Base-by-base conservation (phyloP, 257 asterid species). In the Forsythia viridissima region DNA sequence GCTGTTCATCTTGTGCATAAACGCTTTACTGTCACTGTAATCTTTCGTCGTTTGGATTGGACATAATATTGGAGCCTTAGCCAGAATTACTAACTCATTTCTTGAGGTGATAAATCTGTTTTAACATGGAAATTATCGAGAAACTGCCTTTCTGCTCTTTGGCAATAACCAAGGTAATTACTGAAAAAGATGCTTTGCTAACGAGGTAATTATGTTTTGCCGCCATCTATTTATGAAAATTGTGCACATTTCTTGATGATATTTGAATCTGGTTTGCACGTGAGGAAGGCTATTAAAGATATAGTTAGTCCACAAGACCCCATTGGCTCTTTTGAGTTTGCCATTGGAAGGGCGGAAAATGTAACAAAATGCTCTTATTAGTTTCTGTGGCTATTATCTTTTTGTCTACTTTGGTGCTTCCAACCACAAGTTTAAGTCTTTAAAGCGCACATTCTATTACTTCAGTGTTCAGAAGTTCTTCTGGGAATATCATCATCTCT, bases 271-370 rank as follows among this genome's bases (percentile, higher is more conserved):
- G 51, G 51, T 10, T 44, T 44, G 51, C 51, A 9, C 51, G 24
- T 24, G 24, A 24, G 24, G 24, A 24, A 24, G 24, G 24, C n/a
- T n/a, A n/a, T n/a, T n/a, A n/a, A n/a, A n/a, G n/a, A n/a, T n/a
- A n/a, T n/a, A n/a, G n/a, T n/a, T n/a, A 75, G 46, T 80, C 72
- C n/a, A n/a, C 46, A 65, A 51, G 81, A 63, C 75, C 84, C 81
- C 76, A 81, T 66, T 40, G 75, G 34, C 71, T 16, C 21, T 7
- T 24, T 63, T 21, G 69, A 63, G 69, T 16, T 3, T 59, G 24
- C 21, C 38, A 36, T 16, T 73, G 37, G 69, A 21, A 21, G 15
- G 69, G 38, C 37, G 0, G 24, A 24, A 24, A 24, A 24, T 24
- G 24, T 24, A 24, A 24, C 24, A 24, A 24, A 24, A 24, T 24